phyloP scores from a whole-genome alignment of 441 rosid genomes.

The Adansonia grandidieri region DNA sequence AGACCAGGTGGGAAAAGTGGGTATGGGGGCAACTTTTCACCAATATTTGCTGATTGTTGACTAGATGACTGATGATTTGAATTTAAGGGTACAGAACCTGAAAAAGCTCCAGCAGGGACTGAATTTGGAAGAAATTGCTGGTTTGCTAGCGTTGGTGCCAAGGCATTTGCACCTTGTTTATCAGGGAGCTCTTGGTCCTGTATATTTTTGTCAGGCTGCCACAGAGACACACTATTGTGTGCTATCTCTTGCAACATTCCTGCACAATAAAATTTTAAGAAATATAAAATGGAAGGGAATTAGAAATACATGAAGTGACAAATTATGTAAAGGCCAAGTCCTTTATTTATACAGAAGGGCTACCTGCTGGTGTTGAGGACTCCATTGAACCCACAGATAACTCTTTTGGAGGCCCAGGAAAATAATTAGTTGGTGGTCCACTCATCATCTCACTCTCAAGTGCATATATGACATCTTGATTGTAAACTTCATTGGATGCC shows the following conservation, averaged over 20 bases:
- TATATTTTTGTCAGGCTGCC: constrained; percentile 61
- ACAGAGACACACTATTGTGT: constrained; percentile 43
- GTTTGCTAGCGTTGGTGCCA: constrained; percentile 47
- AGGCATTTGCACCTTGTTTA: constrained; percentile 39
- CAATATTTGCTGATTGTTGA: constrained; percentile 49
- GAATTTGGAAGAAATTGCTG: constrained; percentile 72
- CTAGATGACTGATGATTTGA: constrained; percentile 54
- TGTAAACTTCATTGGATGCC: constrained; percentile 94
- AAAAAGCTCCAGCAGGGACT: constrained; percentile 54
- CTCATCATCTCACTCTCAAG: constrained; percentile 87
- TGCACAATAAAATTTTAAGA: constrained; percentile 36
- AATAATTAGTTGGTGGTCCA: constrained; percentile 57
- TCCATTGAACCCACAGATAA: constrained; percentile 49
- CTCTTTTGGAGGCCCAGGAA: constrained; percentile 59
- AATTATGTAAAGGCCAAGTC: neutral
- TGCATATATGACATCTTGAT: constrained; percentile 75
- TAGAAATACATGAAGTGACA: constrained; percentile 11
- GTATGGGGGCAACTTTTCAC: constrained; percentile 84
- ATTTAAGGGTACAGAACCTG: constrained; percentile 63
- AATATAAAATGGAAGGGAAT: constrained; percentile 16
- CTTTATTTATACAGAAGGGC: constrained; percentile 6
- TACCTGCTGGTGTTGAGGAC: constrained; percentile 59
- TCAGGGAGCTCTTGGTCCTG: constrained; percentile 59
- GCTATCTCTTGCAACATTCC: constrained; percentile 57
- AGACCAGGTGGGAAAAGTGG: constrained; percentile 98